These are phyloP conservation scores for Trametes meyenii DNA, from an alignment of 768 basidiomycete genomes.

Conservation along the genomic window DNA sequence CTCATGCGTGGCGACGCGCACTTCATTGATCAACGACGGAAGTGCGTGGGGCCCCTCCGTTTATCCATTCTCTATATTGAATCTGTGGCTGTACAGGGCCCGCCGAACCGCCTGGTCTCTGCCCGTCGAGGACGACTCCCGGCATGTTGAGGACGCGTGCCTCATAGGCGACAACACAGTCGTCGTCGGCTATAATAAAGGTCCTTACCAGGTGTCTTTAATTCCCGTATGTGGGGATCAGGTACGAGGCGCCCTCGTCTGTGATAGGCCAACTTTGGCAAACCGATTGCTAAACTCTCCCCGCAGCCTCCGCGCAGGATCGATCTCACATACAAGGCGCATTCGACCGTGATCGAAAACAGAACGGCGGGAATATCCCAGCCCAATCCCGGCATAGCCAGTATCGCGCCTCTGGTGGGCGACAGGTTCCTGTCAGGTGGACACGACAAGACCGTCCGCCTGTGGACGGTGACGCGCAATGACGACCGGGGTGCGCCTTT, in stretches of 20 bases:
- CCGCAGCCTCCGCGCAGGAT: conserved; percentile 22
- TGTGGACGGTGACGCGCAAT: conserved; percentile 40
- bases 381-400: conserved; percentile 41
- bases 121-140: conserved; percentile 14
- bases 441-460: conserved; percentile 46
- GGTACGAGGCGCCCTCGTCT: conserved; percentile 17
- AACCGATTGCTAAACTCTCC: conserved; percentile 5
- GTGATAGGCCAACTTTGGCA: background rate
- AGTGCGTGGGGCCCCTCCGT: conserved; percentile 18
- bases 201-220: conserved; percentile 46
- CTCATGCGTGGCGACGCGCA: conserved; percentile 36
- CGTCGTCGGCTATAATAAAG: conserved; percentile 46
- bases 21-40: conserved; percentile 29
- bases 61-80: conserved; percentile 7
- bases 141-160: conserved; percentile 50
- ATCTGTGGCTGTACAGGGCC: conserved; percentile 21
- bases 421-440: conserved; percentile 52
- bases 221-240: conserved; percentile 36
- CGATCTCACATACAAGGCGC: conserved; percentile 27
- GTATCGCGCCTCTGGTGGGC: conserved; percentile 43
- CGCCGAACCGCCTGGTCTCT: conserved; percentile 26
- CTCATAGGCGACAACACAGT: conserved; percentile 42
- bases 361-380: conserved; percentile 19
- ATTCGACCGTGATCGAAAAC: conserved; percentile 34
- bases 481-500: conserved; percentile 4